phyloP scores from a whole-genome alignment of 306 rosid species.

The Myrica gale region DNA sequence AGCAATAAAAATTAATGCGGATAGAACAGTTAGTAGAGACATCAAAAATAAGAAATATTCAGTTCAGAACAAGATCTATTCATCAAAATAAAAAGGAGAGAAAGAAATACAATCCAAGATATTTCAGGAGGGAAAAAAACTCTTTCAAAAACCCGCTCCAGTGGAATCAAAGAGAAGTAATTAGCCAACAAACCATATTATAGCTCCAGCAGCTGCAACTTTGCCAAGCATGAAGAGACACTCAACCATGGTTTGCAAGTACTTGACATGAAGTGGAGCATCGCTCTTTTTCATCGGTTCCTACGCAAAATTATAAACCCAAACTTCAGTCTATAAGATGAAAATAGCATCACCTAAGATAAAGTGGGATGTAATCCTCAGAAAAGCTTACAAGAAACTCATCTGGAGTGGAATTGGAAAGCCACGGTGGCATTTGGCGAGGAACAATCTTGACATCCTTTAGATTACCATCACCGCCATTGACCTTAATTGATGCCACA shows the following conservation, averaged over 20 bases:
- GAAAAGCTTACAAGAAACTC: constrained; percentile 85
- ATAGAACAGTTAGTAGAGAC: neutral
- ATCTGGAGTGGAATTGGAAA: constrained; percentile 87
- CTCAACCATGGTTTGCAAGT: constrained; percentile 95
- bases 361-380: constrained; percentile 26
- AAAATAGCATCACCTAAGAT: constrained; percentile 18
- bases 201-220: constrained; percentile 98
- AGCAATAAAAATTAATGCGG: neutral
- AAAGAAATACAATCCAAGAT: constrained; percentile 10
- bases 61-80: constrained; percentile 5
- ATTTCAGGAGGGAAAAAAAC: constrained; percentile 12
- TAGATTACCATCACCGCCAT: constrained; percentile 50
- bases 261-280: constrained; percentile 85
- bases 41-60: constrained; percentile 1
- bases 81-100: constrained; percentile 3
- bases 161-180: constrained; percentile 14
- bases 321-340: constrained; percentile 37
- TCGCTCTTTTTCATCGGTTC: constrained; percentile 89
- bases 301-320: constrained; percentile 43
- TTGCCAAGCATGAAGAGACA: constrained; percentile 96
- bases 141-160: constrained; percentile 18
- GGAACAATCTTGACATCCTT: constrained; percentile 53
- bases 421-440: constrained; percentile 87
- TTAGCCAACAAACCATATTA: constrained; percentile 76
- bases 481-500: constrained; percentile 42